phyloP scores from a whole-genome alignment of 2,329 filamentous ascomycete species.

The Alternaria sp. region DNA sequence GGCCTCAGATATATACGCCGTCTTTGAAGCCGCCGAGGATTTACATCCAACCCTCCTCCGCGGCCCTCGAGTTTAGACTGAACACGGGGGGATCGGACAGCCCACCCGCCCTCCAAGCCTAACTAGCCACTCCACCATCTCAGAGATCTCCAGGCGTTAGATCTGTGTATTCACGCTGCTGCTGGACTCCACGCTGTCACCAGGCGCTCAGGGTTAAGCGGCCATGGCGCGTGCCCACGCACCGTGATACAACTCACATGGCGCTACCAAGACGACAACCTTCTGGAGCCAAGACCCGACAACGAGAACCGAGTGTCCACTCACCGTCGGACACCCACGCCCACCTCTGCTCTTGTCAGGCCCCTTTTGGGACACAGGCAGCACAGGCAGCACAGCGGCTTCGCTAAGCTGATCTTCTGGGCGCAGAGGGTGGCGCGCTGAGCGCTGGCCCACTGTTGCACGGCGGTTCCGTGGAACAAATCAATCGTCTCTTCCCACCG shows the following conservation, averaged over 20 bases:
- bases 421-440: slow-evolving; percentile 18
- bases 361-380: slow-evolving; percentile 27
- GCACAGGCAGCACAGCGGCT: slow-evolving; percentile 26
- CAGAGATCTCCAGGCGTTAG: slow-evolving; percentile 20
- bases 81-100: slow-evolving; percentile 15
- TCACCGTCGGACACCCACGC: slow-evolving; percentile 12
- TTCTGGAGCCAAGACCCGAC: slow-evolving; percentile 22
- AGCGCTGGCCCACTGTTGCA: slow-evolving; percentile 27
- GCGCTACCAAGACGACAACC: slow-evolving; percentile 40
- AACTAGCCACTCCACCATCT: slow-evolving; percentile 14
- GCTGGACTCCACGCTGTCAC: slow-evolving; percentile 22
- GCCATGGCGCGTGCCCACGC: slow-evolving; percentile 27
- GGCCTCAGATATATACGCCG: slow-evolving; percentile 16
- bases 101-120: slow-evolving; percentile 12
- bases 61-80: slow-evolving; percentile 7
- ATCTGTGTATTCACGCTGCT: slow-evolving; percentile 27
- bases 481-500: slow-evolving; percentile 21
- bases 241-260: slow-evolving; percentile 31
- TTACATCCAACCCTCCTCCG: slow-evolving; percentile 7
- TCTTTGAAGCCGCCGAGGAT: slow-evolving; percentile 11
- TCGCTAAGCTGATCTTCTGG: slow-evolving; percentile 22
- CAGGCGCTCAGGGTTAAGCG: slow-evolving; percentile 25
- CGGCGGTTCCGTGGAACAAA: slow-evolving; percentile 33
- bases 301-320: slow-evolving; percentile 29
- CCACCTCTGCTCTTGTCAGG: slow-evolving; percentile 27